Percentiles rank a stretch among this genome's conserved stretches.
Conservation (phyloP, 1,284 basidiomycete genomes). For the Leccinum solheimii region DNA sequence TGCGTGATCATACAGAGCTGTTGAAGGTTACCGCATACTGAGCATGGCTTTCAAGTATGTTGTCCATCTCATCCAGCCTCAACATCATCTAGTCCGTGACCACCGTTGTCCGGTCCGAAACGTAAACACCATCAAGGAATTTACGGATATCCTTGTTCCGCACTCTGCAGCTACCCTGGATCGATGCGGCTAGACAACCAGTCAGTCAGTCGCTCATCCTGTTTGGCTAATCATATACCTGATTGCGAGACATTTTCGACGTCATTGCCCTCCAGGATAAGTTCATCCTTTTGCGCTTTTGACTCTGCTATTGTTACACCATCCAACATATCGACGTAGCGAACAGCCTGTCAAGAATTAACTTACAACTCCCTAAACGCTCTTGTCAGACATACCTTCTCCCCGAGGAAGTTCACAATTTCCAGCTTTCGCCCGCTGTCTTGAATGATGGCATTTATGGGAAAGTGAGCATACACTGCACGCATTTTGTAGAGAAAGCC, state of each 20-base stretch:
- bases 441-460: conserved; percentile 98
- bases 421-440: conserved; percentile 79
- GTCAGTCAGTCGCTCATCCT: conserved; percentile 2
- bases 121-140: conserved; percentile 92
- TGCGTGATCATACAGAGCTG: conserved; percentile 32
- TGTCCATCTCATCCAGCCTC: conserved; percentile 9
- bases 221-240: conserved; percentile 42
- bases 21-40: conserved; percentile 25
- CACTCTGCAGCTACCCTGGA: conserved; percentile 92
- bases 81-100: conserved; percentile 41
- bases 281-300: conserved; percentile 95
- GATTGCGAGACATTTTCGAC: conserved; percentile 96
- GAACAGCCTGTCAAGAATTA: conserved; percentile 65
- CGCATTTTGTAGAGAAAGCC: conserved; percentile 99
- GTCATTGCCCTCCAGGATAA: conserved; percentile 92
- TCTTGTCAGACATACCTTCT: conserved; percentile 62
- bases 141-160: conserved; percentile 99
- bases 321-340: conserved; percentile 89
- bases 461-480: conserved; percentile 99
- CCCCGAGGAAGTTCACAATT: conserved; percentile 98
- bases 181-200: conserved; percentile 73
- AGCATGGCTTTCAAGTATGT: conserved; percentile 18
- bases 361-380: not conserved
- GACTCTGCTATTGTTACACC: conserved; percentile 91
- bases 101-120: conserved; percentile 80